Evolutionary conservation across 129 eudicot genomes (phyloP), one percentile per base, ranked within the genome.

Genomic region (Kitagawia praeruptora): DNA sequence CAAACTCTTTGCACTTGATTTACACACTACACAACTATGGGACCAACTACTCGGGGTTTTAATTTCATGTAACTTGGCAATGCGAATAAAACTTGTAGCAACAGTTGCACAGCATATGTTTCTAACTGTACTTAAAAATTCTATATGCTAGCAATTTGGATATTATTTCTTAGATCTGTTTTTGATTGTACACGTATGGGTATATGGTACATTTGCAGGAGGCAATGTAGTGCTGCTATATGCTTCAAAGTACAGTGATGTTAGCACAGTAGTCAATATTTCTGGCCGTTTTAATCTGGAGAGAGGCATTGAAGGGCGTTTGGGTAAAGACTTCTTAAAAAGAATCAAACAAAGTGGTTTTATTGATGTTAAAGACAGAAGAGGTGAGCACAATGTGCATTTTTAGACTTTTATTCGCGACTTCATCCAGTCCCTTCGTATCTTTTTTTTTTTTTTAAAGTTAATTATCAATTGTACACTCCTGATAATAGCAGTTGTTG

Each of bases 211-310:
- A 58, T 70, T 77, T 82, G 86, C 84, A 89, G 97, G 93, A 44
- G 97, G 97, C 77, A 89, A 91, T 86, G 94, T 82, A 72, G 97
- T 86, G 79, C 93, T 91, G 31, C 42, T 91, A 56, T 90, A 90
- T 86, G 86, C 97, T 80, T 89, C 90, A 3, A 84, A 63, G 83
- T 86, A 77, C 75, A 80, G 85, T 9, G 90, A 91, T 80, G 88
- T 89, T 66, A 63, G 67, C 70, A 86, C 74, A 8, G 85, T 91
- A 19, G 90, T 91, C 51, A 91, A 91, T 66, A 87, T 89, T 74
- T 85, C 93, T 77, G 93, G 97, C 42, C 97, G 93, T 21, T 91
- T 87, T 85, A 61, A 91, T 83, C 78, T 91, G 77, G 79, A 38
- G 71, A 81, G 84, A 87, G 93, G 97, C 71, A 89, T 89, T 51